Evolutionary conservation across 768 basidiomycete genomes (phyloP), one percentile per base, ranked within the genome.

Genomic region (Boletus edulis): DNA sequence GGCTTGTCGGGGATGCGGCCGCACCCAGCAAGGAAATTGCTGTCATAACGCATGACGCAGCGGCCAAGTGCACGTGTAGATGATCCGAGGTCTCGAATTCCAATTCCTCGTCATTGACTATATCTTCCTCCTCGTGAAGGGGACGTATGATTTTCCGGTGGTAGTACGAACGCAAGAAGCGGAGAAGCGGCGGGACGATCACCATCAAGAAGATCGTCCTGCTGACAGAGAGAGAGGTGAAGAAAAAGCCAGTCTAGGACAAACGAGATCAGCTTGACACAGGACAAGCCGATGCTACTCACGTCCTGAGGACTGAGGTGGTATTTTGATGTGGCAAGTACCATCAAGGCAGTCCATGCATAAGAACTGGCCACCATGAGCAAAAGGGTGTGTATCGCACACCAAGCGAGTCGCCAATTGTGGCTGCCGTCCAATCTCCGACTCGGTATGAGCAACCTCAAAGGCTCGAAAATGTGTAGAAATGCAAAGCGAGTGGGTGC

Each of bases 321-420:
- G 40, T 67, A 66, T 44, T 58, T 57, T 7, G 66, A 64, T 1
- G 71, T 69, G 18, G 46, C 60, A 24, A 68, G 51, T 17, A 69
- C 62, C 6, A 72, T 1, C 54, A 68, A 64, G 15, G 56, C 60
- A 0, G 52, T 4, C 9, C 40, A 3, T 0, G 52, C 45, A 20
- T 70, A 72, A 3, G 46, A 12, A 37, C 31, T 18, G 14, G 60
- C 68, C 10, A 55, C 31, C 38, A 22, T 49, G 10, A 58, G 59
- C n/a, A 74, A 9, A 29, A 72, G 54, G 27, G 45, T 54, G 51
- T 73, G 71, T 6, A 42, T 43, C 0, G 64, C 65, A 57, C 71
- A 73, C 59, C 62, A 61, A 20, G 61, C 10, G n/a, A 73, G 55
- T 29, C 70, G 63, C 68, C 67, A 72, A 29, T 68, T 72, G 13